A percentile compares a stretch with the other conserved stretches of the same genome.
phyloP scores from a whole-genome alignment of 805 yeast genomes.

The Candida ulmi region DNA sequence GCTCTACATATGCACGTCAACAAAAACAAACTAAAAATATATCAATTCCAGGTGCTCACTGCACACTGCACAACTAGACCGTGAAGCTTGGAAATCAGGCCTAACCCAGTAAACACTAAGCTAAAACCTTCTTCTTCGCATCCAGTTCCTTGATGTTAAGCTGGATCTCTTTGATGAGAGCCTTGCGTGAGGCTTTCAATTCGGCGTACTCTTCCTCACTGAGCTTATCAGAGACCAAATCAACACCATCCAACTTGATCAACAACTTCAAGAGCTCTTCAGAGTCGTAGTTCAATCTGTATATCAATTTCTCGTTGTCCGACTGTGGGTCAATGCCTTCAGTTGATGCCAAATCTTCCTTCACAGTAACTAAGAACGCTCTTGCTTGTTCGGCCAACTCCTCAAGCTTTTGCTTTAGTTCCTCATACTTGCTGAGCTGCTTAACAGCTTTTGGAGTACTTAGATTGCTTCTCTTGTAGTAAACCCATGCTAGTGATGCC shows the following conservation, averaged over 20 bases:
- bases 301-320: constrained; percentile 24
- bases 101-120: not conserved
- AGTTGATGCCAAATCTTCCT: not conserved
- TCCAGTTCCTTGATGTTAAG: constrained; percentile 1
- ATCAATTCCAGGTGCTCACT: no score
- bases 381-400: not conserved
- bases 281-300: constrained; percentile 52
- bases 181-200: constrained; percentile 54
- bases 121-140: not conserved
- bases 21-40: no score
- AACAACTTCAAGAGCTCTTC: constrained; percentile 64
- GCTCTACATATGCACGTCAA: no score
- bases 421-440: not conserved
- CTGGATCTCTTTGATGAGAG: constrained; percentile 56
- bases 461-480: not conserved
- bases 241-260: constrained; percentile 62
- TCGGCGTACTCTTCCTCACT: constrained; percentile 36
- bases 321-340: not conserved
- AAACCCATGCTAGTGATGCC: not conserved
- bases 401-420: not conserved
- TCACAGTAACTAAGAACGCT: not conserved
- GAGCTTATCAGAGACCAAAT: constrained; percentile 23
- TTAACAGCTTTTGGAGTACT: not conserved
- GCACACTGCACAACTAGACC: no score
- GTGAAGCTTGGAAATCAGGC: no score